These are phyloP conservation scores for Penicillium silybi DNA, from an alignment of 495 filamentous ascomycete species.

Conservation along the genomic window DNA sequence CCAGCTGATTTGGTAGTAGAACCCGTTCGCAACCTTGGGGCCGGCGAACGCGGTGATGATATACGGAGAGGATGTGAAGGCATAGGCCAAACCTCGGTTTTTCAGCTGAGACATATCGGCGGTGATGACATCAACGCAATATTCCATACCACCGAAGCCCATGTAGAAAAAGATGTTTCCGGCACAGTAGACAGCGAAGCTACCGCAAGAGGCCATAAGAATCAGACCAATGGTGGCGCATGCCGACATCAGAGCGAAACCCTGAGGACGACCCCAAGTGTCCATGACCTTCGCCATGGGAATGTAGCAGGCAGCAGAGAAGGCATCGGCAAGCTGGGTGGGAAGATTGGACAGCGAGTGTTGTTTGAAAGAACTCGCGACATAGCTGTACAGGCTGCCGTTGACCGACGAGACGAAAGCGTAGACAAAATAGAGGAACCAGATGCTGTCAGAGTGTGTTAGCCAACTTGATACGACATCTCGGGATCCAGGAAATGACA, in stretches of 20 bases:
- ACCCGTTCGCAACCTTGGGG: constrained; percentile 26
- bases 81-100: constrained; percentile 56
- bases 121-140: constrained; percentile 52
- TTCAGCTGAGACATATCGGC: constrained; percentile 57
- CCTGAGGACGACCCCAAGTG: constrained; percentile 57
- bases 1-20: constrained; percentile 48
- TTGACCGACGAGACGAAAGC: constrained; percentile 36
- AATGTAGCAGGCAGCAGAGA: constrained; percentile 39
- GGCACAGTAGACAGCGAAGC: not conserved
- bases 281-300: constrained; percentile 67
- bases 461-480: not conserved
- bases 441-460: constrained; percentile 34
- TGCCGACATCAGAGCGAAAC: constrained; percentile 44
- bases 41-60: constrained; percentile 40
- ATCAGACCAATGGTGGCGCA: constrained; percentile 41
- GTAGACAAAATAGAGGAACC: constrained; percentile 45
- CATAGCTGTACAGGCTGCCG: constrained; percentile 27
- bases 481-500: not conserved
- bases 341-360: constrained; percentile 58
- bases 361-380: constrained; percentile 49
- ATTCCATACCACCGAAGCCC: constrained; percentile 52
- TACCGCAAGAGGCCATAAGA: constrained; percentile 44
- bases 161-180: constrained; percentile 43
- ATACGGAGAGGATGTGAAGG: constrained; percentile 51
- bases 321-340: constrained; percentile 47